phyloP scores from a whole-genome alignment of 352 stramenopile species.

The Pythium phragmitis region DNA sequence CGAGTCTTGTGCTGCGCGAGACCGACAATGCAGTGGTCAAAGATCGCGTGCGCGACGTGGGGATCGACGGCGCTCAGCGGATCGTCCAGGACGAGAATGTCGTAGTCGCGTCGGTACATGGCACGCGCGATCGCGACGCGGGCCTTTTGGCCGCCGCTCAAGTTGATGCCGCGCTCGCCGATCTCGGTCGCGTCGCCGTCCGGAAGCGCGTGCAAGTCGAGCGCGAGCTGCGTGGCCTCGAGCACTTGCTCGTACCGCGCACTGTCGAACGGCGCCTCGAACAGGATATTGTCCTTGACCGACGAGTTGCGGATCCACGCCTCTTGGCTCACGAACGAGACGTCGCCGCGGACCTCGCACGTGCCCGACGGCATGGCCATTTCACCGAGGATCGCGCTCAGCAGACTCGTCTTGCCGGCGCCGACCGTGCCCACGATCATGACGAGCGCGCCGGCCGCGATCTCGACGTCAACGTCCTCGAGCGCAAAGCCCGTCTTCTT shows the following conservation, averaged over 20 bases:
- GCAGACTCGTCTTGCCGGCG: constrained; percentile 42
- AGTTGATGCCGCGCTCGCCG: constrained; percentile 51
- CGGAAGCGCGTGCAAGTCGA: constrained; percentile 68
- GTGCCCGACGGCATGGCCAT: constrained; percentile 28
- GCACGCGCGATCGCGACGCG: constrained; percentile 34
- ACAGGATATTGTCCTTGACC: constrained; percentile 41
- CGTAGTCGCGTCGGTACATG: constrained; percentile 34
- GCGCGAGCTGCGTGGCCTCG: constrained; percentile 50
- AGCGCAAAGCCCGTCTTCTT: constrained; percentile 30
- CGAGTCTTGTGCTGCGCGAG: constrained; percentile 47
- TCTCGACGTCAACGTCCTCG: constrained; percentile 50
- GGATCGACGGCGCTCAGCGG: constrained; percentile 42
- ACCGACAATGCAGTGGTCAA: constrained; percentile 36
- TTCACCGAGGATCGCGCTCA: constrained; percentile 43
- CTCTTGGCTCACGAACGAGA: constrained; percentile 40
- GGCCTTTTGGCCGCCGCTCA: constrained; percentile 41
- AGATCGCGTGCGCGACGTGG: constrained; percentile 41
- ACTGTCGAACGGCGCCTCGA: constrained; percentile 30
- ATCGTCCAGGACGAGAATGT: constrained; percentile 47
- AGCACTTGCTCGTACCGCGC: constrained; percentile 40
- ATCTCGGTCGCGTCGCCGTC: constrained; percentile 74
- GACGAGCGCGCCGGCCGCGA: constrained; percentile 49
- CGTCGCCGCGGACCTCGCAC: constrained; percentile 25
- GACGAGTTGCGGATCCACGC: constrained; percentile 42
- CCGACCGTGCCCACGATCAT: constrained; percentile 51